A percentile compares a stretch with the other conserved stretches of the same genome.
These are phyloP conservation scores for Nannochloropsis limnetica DNA, from an alignment of 352 stramenopile genomes.

Conservation along the genomic window DNA sequence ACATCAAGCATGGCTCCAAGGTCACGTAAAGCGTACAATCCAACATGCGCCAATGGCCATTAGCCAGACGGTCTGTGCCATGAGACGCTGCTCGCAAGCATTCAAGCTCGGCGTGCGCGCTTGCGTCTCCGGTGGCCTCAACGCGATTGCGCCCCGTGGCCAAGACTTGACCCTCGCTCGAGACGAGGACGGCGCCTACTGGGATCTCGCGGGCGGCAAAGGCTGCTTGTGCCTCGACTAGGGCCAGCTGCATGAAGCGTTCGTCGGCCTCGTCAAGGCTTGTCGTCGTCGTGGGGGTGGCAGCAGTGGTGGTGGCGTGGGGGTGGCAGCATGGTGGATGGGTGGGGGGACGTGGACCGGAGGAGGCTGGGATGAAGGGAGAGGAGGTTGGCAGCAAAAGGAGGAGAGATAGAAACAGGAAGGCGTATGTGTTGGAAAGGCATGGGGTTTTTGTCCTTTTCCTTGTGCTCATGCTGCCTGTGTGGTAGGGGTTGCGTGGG, in stretches of 20 bases:
- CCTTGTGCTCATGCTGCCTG: neutral
- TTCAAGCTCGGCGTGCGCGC: slow-evolving; percentile 62
- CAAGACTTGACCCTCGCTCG: slow-evolving; percentile 54
- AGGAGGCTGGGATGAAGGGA: neutral
- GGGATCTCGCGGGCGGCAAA: slow-evolving; percentile 52
- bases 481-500: neutral
- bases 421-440: neutral
- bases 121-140: slow-evolving; percentile 59
- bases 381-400: neutral
- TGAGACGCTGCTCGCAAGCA: slow-evolving; percentile 55
- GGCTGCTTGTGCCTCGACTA: slow-evolving; percentile 56
- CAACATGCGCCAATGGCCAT: slow-evolving; percentile 57
- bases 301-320: neutral
- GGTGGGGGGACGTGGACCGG: neutral
- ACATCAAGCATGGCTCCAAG: slow-evolving; percentile 66
- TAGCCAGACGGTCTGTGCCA: slow-evolving; percentile 36
- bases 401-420: neutral
- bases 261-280: slow-evolving; percentile 52
- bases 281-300: neutral
- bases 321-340: neutral
- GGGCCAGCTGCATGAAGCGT: slow-evolving; percentile 59
- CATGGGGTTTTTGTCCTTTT: neutral
- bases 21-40: slow-evolving; percentile 64
- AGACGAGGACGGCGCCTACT: slow-evolving; percentile 60
- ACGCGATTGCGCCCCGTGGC: slow-evolving; percentile 58